phyloP scores from a whole-genome alignment of 2,329 filamentous ascomycete species.

The Kalmusia sp. region DNA sequence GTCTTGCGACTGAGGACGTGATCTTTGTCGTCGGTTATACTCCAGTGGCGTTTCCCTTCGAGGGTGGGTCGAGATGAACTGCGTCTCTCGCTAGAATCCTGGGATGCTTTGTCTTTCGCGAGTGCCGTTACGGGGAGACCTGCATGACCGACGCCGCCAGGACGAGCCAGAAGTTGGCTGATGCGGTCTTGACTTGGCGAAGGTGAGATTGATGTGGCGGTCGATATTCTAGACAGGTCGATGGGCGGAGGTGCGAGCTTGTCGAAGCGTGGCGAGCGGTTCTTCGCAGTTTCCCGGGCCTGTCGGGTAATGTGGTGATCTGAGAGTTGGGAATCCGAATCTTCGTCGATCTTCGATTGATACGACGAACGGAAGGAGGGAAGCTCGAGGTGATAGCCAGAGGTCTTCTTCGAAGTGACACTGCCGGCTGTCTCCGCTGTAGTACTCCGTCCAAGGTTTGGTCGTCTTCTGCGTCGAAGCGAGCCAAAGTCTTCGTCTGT shows the following conservation, averaged over 20 bases:
- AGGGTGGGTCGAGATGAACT: constrained; percentile 45
- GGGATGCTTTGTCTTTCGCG: constrained; percentile 19
- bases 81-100: constrained; percentile 18
- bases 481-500: constrained; percentile 31
- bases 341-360: constrained; percentile 34
- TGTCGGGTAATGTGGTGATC: constrained; percentile 53
- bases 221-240: constrained; percentile 48
- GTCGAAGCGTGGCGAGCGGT: constrained; percentile 52
- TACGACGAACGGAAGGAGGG: constrained; percentile 43
- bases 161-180: constrained; percentile 37
- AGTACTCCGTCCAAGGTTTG: constrained; percentile 40
- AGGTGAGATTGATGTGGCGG: constrained; percentile 23
- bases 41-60: constrained; percentile 61
- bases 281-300: constrained; percentile 43
- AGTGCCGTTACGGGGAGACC: constrained; percentile 40
- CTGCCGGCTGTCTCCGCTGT: constrained; percentile 34
- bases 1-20: constrained; percentile 42
- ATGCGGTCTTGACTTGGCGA: constrained; percentile 36
- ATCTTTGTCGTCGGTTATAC: constrained; percentile 58
- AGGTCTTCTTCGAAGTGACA: constrained; percentile 30
- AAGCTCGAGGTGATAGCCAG: constrained; percentile 41
- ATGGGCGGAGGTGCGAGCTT: constrained; percentile 59
- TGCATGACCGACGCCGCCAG: constrained; percentile 36
- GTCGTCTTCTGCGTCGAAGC: constrained; percentile 18
- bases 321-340: constrained; percentile 25